A percentile compares a stretch with the other conserved stretches of the same genome.
These are phyloP conservation scores for Wickerhamiella hasegawae DNA, from an alignment of 805 yeast genomes.

Conservation along the genomic window DNA sequence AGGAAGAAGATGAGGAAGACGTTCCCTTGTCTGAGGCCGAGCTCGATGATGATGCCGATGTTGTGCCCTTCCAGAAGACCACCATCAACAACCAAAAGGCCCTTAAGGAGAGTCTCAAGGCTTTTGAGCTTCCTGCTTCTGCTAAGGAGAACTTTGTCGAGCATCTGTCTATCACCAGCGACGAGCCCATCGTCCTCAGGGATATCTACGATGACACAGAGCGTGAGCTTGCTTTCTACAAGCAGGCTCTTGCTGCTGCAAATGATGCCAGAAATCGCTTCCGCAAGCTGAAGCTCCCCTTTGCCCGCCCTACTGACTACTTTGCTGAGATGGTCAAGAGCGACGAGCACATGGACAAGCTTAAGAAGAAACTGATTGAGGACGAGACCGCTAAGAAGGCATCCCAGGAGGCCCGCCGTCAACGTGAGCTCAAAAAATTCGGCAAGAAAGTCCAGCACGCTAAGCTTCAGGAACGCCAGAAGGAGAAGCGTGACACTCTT, in stretches of 20 bases:
- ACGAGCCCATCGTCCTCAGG: conserved; percentile 41
- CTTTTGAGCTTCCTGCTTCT: conserved; percentile 31
- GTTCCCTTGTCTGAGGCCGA: conserved; percentile 84
- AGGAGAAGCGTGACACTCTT: conserved; percentile 78
- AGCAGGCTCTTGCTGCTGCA: conserved; percentile 82
- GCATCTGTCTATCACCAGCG: conserved; percentile 58
- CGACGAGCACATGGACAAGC: conserved; percentile 94
- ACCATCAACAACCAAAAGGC: conserved; percentile 85
- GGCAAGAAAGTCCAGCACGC: conserved; percentile 95
- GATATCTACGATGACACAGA: conserved; percentile 93
- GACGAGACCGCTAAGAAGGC: conserved; percentile 67
- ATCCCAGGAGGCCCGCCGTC: conserved; percentile 82
- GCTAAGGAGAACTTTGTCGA: conserved; percentile 60
- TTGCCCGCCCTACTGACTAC: conserved; percentile 84
- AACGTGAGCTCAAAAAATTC: conserved; percentile 86
- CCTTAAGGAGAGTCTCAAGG: conserved; percentile 18
- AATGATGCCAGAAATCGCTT: conserved; percentile 52
- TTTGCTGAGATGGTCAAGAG: conserved; percentile 98
- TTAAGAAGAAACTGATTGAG: conserved; percentile 61
- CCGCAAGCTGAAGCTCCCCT: conserved; percentile 57
- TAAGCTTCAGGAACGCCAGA: conserved; percentile 82
- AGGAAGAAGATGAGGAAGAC: conserved; percentile 62
- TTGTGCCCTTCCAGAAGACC: conserved; percentile 79
- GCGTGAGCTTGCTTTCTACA: conserved; percentile 88
- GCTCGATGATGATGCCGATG: conserved; percentile 84